Evolutionary conservation across 2,329 filamentous ascomycete species (phyloP), one percentile per base, ranked within the genome.

Genomic region (Fonsecaea nubica): DNA sequence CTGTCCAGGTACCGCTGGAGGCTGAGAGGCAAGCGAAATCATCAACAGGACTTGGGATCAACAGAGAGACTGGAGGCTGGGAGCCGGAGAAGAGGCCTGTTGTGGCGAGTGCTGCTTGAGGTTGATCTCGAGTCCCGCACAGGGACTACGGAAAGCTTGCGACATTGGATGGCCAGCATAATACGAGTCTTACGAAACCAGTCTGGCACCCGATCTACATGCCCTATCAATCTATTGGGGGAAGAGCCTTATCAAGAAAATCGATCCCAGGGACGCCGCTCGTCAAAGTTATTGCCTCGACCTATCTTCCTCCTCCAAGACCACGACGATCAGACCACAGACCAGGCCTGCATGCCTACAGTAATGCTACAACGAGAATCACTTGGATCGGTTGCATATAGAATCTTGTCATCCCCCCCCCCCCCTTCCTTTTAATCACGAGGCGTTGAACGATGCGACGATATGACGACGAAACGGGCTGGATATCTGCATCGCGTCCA

Each of bases 1-100:
- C 89, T 1, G 72, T 55, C 64, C 74, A 70, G 62, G 65, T 55
- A 13, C 40, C 62, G 30, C 13, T 67, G 4, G 56, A 64, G n/a
- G 25, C 40, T 15, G 55, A 25, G 7, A 50, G 50, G 25, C 25
- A 12, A 8, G 42, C 42, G 9, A 30, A 61, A 25, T 18, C 45
- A 50, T 30, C 45, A 9, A 32, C 30, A 32, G 63, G 40, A 2
- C 21, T 56, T 4, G 63, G 35, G 15, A 21, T 45, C 15, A 62
- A 58, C 13, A 62, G 54, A 52, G 63, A 54, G 32, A 65, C 60
- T 40, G 55, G 55, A 6, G 59, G 45, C 8, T 63, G 55, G 66
- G 38, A 35, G 40, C 59, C 63, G 9, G 63, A 63, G 42, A 52
- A 55, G 42, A 52, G 15, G 2, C 3, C 50, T 21, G 48, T 54